Evolutionary conservation across 2,329 filamentous ascomycete genomes (phyloP), one percentile per base, ranked within the genome.

Genomic region (Colletotrichum eleusines): DNA sequence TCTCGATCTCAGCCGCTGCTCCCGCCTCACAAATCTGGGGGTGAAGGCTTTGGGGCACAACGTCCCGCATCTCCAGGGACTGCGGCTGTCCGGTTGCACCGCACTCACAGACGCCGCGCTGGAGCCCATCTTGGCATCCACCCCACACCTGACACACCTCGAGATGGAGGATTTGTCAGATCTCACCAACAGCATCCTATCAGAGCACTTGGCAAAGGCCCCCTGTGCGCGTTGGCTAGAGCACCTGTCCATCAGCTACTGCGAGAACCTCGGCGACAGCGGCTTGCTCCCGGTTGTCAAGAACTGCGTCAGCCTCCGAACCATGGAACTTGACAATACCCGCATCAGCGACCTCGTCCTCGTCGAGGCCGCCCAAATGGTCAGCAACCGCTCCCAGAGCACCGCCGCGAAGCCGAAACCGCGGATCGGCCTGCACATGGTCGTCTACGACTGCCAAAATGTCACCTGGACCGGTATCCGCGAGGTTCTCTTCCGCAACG

Each of bases 401-500:
- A 81, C 82, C n/a, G 80, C 81, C 12, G 78, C 80, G 61, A 75
- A 78, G 61, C 75, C 80, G 6, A 74, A 80, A 5, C 90, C 91
- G 3, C 80, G 81, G 46, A 79, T 92, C 20, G 92, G 93, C 9
- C 84, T 98, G 2, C 88, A 89, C 53, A 84, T 98, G 74, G 91
- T 95, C 0, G 91, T 95, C 9, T 99, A 96, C 78, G 96, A 99
- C 81, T 98, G 95, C 79, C 89, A 91, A 74, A 93, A 95, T 76
- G 90, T 98, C 3, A 97, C 94, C 1, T 98, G 95, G 95, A 93
- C 93, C 0, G 95, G 95, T 38, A 88, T 98, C 46, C 91, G 93
- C 59, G 94, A 97, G 80, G 89, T 98, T 1, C 85, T 98, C 2
- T 94, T 90, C 18, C 90, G 93, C 74, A 98, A 99, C 77, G 90